phyloP scores from a whole-genome alignment of 73 alveolate genomes.

The Tetrahymena thermophila region DNA sequence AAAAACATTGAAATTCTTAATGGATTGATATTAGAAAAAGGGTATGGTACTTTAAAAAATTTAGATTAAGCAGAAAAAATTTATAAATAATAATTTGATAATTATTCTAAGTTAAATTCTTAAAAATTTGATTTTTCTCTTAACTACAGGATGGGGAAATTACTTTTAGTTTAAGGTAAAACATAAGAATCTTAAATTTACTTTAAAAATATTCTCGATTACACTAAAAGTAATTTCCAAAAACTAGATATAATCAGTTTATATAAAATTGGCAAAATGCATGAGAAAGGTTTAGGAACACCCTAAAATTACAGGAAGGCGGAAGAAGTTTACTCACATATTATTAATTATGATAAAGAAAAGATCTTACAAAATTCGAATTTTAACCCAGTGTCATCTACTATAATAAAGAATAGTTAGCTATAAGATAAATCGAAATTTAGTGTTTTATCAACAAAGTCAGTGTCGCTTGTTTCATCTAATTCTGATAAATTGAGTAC shows the following conservation, averaged over 20 bases:
- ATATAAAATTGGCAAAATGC: neutral
- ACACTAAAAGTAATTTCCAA: neutral
- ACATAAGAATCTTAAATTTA: neutral
- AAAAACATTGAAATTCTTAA: neutral
- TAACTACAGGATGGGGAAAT: neutral
- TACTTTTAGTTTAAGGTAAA: neutral
- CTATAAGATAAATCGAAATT: neutral
- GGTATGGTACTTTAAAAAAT: neutral
- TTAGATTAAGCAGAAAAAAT: neutral
- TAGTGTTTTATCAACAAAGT: neutral
- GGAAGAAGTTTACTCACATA: neutral
- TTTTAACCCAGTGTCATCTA: neutral
- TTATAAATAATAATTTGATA: neutral
- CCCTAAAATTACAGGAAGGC: neutral
- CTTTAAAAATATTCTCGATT: neutral
- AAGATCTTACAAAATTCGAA: neutral
- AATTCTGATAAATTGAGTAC: neutral
- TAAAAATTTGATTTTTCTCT: neutral
- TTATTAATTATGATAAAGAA: neutral
- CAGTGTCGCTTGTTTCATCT: neutral
- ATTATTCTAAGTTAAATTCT: neutral
- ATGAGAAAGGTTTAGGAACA: neutral
- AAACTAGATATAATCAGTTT: neutral
- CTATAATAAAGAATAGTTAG: neutral
- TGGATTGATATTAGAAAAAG: neutral